phyloP scores from a whole-genome alignment of 2,329 filamentous ascomycete genomes.

The Catunica adiposa region DNA sequence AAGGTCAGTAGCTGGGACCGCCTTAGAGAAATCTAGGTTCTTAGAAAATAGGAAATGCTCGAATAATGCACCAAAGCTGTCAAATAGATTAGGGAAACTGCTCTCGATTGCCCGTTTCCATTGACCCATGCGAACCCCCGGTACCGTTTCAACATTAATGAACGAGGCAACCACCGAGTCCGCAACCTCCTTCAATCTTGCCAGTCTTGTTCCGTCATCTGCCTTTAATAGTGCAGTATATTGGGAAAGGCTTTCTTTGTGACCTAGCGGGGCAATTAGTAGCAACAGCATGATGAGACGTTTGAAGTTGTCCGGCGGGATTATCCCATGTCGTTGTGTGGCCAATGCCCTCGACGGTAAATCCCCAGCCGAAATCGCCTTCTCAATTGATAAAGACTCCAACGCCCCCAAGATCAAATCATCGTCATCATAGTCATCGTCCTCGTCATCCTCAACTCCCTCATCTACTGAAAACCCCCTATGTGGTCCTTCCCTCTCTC shows the following conservation, averaged over 20 bases:
- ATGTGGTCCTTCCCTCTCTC: conserved; percentile 4
- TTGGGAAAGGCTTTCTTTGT: conserved; percentile 47
- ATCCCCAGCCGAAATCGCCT: conserved; percentile 39
- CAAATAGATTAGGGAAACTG: conserved; percentile 49
- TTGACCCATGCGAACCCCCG: conserved; percentile 43
- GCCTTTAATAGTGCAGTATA: conserved; percentile 41
- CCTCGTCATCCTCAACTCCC: conserved; percentile 26
- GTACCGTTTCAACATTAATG: conserved; percentile 44
- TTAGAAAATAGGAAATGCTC: conserved; percentile 63
- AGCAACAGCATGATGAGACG: conserved; percentile 55
- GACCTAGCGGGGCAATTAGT: conserved; percentile 45
- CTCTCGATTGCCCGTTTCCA: conserved; percentile 44
- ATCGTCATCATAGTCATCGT: conserved; percentile 27
- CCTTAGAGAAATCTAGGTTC: conserved; percentile 48
- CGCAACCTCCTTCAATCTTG: conserved; percentile 42
- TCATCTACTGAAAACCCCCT: conserved; percentile 32
- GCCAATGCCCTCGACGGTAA: conserved; percentile 12
- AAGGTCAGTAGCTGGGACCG: background rate
- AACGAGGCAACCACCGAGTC: conserved; percentile 51
- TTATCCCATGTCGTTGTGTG: conserved; percentile 43
- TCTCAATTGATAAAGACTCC: conserved; percentile 47
- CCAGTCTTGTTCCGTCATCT: conserved; percentile 25
- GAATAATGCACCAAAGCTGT: conserved; percentile 51
- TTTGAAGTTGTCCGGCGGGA: conserved; percentile 57
- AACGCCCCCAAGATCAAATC: conserved; percentile 49